phyloP scores from a whole-genome alignment of 345 rosid genomes.

The Citrus trifoliata region DNA sequence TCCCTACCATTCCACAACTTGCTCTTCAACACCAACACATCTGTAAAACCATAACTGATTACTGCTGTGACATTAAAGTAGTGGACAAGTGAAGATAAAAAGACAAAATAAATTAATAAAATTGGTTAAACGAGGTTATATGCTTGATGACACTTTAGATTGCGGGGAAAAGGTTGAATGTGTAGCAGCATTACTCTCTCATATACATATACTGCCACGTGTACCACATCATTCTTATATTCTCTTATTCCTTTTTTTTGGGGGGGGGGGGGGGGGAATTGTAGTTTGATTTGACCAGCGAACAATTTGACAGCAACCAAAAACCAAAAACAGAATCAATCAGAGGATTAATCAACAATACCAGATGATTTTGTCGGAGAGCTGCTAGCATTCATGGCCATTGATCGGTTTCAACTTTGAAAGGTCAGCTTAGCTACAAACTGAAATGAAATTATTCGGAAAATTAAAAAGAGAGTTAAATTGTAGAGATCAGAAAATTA shows the following conservation, averaged over 20 bases:
- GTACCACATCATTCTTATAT: too few species aligned
- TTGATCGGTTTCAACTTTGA: not conserved
- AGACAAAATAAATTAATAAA: too few species aligned
- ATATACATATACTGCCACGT: too few species aligned
- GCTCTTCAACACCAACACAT: constrained; percentile 16
- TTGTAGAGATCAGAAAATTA: not conserved
- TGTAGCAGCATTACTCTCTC: too few species aligned
- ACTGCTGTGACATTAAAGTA: too few species aligned
- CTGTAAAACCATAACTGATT: constrained; percentile 1
- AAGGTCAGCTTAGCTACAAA: not conserved
- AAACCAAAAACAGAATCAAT: not conserved
- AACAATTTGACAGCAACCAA: not conserved
- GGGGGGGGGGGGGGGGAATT: not conserved
- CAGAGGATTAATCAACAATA: not conserved
- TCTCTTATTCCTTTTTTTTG: too few species aligned
- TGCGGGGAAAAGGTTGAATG: too few species aligned
- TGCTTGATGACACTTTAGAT: too few species aligned
- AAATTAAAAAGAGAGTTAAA: too few species aligned
- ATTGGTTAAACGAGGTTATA: too few species aligned
- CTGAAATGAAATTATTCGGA: not conserved
- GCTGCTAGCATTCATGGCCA: not conserved
- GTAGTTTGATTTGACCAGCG: not conserved
- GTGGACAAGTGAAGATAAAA: too few species aligned
- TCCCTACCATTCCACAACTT: constrained; percentile 18
- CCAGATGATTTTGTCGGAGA: not conserved